Conservation (phyloP, 768 basidiomycete genomes). For the Astraeus odoratus region DNA sequence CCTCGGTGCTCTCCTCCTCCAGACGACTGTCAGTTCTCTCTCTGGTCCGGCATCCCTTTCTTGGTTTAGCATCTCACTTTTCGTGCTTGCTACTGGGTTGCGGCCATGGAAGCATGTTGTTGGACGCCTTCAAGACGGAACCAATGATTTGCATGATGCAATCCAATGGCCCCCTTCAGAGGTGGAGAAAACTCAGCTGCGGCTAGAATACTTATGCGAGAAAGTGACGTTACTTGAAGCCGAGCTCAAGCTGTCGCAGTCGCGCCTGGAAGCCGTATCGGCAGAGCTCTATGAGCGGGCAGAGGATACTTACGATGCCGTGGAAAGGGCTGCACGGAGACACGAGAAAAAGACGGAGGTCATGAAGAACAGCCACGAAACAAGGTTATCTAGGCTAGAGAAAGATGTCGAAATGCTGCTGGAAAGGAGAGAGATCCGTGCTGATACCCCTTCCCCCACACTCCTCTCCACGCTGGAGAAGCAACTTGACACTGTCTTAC, state of each 20-base stretch:
- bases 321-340: slow-evolving; percentile 44
- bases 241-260: slow-evolving; percentile 35
- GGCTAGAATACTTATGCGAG: slow-evolving; percentile 31
- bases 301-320: slow-evolving; percentile 45
- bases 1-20: slow-evolving; percentile 60
- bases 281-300: slow-evolving; percentile 58
- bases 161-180: slow-evolving; percentile 50
- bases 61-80: slow-evolving; percentile 75
- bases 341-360: slow-evolving; percentile 45
- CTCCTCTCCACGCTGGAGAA: slow-evolving; percentile 15
- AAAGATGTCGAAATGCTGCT: slow-evolving; percentile 26
- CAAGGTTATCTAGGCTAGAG: slow-evolving; percentile 31
- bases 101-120: slow-evolving; percentile 74
- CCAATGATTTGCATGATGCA: slow-evolving; percentile 55
- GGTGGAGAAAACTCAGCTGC: slow-evolving; percentile 15
- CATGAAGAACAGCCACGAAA: slow-evolving; percentile 25
- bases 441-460: slow-evolving; percentile 10
- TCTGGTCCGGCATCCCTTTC: slow-evolving; percentile 53
- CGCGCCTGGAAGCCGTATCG: slow-evolving; percentile 34
- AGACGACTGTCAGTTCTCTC: slow-evolving; percentile 46
- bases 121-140: slow-evolving; percentile 55
- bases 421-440: slow-evolving; percentile 27
- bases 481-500: slow-evolving; percentile 18
- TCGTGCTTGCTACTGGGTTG: slow-evolving; percentile 73
- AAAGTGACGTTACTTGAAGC: slow-evolving; percentile 45